phyloP scores from a whole-genome alignment of 805 yeast species.

The Hagleromyces aurorensis region DNA sequence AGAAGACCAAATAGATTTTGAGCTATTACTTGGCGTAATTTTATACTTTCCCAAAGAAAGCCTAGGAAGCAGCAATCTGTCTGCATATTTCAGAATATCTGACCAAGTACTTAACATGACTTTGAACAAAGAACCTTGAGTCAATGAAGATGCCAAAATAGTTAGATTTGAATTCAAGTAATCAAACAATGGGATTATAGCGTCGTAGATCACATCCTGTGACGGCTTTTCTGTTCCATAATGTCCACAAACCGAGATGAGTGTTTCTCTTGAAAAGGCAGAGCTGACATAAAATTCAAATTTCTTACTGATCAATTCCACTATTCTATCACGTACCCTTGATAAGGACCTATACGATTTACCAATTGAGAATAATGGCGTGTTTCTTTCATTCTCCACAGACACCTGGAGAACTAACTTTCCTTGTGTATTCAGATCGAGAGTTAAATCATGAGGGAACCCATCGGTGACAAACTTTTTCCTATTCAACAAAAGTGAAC shows the following conservation, averaged over 20 bases:
- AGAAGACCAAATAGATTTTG: slow-evolving; percentile 37
- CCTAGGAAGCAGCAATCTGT: slow-evolving; percentile 66
- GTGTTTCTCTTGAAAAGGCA: slow-evolving; percentile 48
- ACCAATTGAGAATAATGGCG: slow-evolving; percentile 76
- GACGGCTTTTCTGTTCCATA: slow-evolving; percentile 39
- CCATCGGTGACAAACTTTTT: slow-evolving; percentile 58
- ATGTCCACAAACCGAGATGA: slow-evolving; percentile 48
- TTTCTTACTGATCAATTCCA: slow-evolving; percentile 63
- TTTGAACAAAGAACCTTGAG: slow-evolving; percentile 46
- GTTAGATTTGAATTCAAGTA: slow-evolving; percentile 62
- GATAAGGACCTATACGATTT: slow-evolving; percentile 58
- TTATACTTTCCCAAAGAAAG: slow-evolving; percentile 37
- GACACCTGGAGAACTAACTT: slow-evolving; percentile 56
- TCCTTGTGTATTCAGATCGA: slow-evolving; percentile 65
- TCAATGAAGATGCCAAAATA: slow-evolving; percentile 52
- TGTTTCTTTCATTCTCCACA: slow-evolving; percentile 71
- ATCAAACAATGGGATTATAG: slow-evolving; percentile 66
- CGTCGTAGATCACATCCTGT: slow-evolving; percentile 46
- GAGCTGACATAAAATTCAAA: slow-evolving; percentile 56
- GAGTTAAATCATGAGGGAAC: slow-evolving; percentile 48
- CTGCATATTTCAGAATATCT: slow-evolving; percentile 62
- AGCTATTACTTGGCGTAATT: slow-evolving; percentile 29
- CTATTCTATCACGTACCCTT: slow-evolving; percentile 58
- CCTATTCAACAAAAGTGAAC: slow-evolving; percentile 54
- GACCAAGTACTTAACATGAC: slow-evolving; percentile 79